Evolutionary conservation across 257 asterid genomes (phyloP).

Genomic region (Solanum pinnatisectum): DNA sequence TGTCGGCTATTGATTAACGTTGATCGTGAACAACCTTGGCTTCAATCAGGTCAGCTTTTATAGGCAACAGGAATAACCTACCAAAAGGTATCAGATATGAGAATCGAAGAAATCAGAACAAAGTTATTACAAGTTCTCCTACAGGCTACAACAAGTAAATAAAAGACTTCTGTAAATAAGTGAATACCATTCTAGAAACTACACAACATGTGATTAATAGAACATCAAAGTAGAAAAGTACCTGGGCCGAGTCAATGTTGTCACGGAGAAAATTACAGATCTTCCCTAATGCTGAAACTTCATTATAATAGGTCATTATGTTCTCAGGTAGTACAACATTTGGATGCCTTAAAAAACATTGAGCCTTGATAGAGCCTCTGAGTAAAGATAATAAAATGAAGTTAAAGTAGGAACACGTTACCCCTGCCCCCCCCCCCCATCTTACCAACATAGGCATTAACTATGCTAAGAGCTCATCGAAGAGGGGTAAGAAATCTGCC

Average conservation of each 20-base stretch:
- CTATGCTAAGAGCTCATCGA: too few relatives aligned
- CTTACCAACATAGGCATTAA: too few relatives aligned
- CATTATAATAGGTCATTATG: conserved; percentile 92
- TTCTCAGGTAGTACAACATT: conserved; percentile 46
- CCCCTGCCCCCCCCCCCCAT: too few relatives aligned
- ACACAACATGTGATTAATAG: too few relatives aligned
- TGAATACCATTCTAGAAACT: not conserved
- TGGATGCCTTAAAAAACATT: too few relatives aligned
- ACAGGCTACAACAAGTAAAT: not conserved
- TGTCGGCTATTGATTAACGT: conserved; percentile 81
- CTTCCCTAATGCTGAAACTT: conserved; percentile 87
- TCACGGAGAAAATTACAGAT: conserved; percentile 85
- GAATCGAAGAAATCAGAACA: not conserved
- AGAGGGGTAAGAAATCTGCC: too few relatives aligned
- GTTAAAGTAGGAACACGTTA: too few relatives aligned
- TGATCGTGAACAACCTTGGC: conserved; percentile 59
- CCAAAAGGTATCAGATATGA: not conserved
- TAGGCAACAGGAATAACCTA: conserved; percentile 86
- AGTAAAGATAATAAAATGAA: too few relatives aligned
- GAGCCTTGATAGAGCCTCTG: too few relatives aligned
- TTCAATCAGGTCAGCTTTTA: conserved; percentile 76
- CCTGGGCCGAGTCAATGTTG: conserved; percentile 81
- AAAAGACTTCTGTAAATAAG: not conserved
- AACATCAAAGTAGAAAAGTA: conserved; percentile 1
- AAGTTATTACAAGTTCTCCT: not conserved